Base-by-base conservation (phyloP, 2,329 filamentous ascomycete species). In the Fusarium sp. region DNA sequence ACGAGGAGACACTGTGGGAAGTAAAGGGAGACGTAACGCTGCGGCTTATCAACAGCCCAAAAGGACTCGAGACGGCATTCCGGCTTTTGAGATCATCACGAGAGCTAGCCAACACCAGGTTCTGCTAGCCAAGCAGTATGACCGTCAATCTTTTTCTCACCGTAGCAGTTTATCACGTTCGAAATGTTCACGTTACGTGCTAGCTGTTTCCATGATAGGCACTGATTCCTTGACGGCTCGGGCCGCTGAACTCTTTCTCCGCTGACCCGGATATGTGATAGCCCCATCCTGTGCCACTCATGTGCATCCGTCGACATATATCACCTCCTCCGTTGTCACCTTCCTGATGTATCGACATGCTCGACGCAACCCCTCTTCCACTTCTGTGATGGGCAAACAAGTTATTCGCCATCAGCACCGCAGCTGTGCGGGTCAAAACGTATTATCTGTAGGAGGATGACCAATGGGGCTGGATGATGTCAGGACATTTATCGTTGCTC, bases 101-200 rank as follows among this genome's bases (percentile, higher is more conserved):
- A 18, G 10, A 24, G 14, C 39, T 41, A 11, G 13, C 22, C 6
- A 10, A 7, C 22, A 3, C 22, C 16, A 5, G 1, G 38, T 13
- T 7, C 20, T 9, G 0, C 4, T 14, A 22, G 15, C 3, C 4
- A 20, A 22, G 15, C 2, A 13, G 2, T 31, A 10, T 0, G 2
- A 24, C 9, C 7, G 5, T 48, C 1, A 5, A 7, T 14, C 2
- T 13, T 1, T 5, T 31, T 30, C 45, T 24, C 30, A 0, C 16
- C 1, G 10, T 26, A 44, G 12, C 24, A 26, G 6, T 7, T 18
- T 2, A 16, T 12, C 7, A 5, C 10, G 5, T 24, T 5, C 13
- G n/a, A 24, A 5, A 7, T 44, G 0, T 13, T 51, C 22, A 5
- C 3, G 6, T 8, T 12, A 3, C 7, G 4, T 16, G 6, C 9